These are phyloP conservation scores for Ophiocordyceps sinensis DNA, from an alignment of 2,329 filamentous ascomycete genomes.

Conservation along the genomic window DNA sequence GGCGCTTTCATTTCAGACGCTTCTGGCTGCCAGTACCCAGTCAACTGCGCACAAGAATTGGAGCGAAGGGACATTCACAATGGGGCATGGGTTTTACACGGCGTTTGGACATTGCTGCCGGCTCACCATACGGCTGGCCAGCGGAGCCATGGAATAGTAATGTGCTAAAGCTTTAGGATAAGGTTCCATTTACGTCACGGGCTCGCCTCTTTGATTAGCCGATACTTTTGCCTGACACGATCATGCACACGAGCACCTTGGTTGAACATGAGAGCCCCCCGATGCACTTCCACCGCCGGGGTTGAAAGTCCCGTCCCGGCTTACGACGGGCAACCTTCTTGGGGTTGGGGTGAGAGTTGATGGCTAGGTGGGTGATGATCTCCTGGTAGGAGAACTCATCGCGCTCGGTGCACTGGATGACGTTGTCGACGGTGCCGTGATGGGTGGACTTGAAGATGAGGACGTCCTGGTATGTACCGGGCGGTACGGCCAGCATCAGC, in stretches of 20 bases:
- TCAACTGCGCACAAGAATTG: not conserved
- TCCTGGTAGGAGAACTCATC: slow-evolving; percentile 99
- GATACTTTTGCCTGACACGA: too few species aligned
- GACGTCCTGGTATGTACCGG: slow-evolving; percentile 97
- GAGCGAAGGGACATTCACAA: not conserved
- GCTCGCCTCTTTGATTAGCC: not conserved
- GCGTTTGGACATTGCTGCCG: slow-evolving; percentile 6
- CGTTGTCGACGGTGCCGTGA: slow-evolving; percentile 96
- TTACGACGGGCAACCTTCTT: slow-evolving; percentile 61
- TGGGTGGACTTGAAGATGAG: slow-evolving; percentile 97
- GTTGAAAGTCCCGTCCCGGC: too few species aligned
- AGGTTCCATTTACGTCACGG: not conserved
- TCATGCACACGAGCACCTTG: too few species aligned
- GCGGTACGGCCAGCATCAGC: too few species aligned
- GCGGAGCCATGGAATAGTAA: not conserved
- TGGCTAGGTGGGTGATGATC: slow-evolving; percentile 98
- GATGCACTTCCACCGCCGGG: too few species aligned
- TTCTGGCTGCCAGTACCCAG: not conserved
- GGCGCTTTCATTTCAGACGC: not conserved
- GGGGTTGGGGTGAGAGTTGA: slow-evolving; percentile 96
- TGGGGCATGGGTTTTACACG: slow-evolving; percentile 1
- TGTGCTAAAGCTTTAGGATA: not conserved
- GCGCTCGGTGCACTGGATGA: slow-evolving; percentile 96
- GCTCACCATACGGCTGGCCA: not conserved
- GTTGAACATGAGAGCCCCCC: too few species aligned